These are phyloP conservation scores for Cystobasidium slooffiae DNA, from an alignment of 1,284 basidiomycete genomes.

Conservation along the genomic window DNA sequence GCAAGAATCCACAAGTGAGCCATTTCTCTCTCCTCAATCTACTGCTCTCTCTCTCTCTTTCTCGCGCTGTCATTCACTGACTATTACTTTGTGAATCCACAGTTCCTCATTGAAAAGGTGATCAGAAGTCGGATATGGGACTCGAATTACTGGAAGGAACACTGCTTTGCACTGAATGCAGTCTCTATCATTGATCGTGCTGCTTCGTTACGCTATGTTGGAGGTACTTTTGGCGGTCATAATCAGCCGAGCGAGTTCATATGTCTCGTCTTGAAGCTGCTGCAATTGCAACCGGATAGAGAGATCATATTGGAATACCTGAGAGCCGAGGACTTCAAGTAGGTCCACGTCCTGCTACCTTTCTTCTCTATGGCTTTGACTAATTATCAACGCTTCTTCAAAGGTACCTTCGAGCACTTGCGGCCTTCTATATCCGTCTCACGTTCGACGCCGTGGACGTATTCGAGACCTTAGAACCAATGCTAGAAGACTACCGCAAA, in stretches of 20 bases:
- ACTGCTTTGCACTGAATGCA: slow-evolving; percentile 63
- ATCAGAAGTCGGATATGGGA: slow-evolving; percentile 97
- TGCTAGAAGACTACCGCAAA: slow-evolving; percentile 92
- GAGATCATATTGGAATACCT: slow-evolving; percentile 95
- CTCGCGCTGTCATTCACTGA: neutral
- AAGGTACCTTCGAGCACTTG: slow-evolving; percentile 90
- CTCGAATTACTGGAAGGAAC: slow-evolving; percentile 80
- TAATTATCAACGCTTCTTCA: neutral
- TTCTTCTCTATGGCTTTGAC: neutral
- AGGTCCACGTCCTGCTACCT: slow-evolving; percentile 55
- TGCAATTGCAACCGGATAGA: slow-evolving; percentile 97
- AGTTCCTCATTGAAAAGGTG: slow-evolving; percentile 96
- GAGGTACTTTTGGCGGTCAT: slow-evolving; percentile 85
- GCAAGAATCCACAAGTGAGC: slow-evolving; percentile 84
- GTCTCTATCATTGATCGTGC: slow-evolving; percentile 92
- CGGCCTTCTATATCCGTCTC: slow-evolving; percentile 92
- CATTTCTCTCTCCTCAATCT: neutral
- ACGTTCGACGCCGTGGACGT: slow-evolving; percentile 88
- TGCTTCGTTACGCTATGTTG: slow-evolving; percentile 78
- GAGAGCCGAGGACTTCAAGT: slow-evolving; percentile 97
- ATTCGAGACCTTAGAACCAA: slow-evolving; percentile 88
- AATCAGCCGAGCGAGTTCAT: slow-evolving; percentile 90
- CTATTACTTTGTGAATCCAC: slow-evolving; percentile 34
- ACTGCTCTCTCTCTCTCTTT: neutral
- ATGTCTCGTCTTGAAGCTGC: slow-evolving; percentile 86